Evolutionary conservation across 116 monocot species (phyloP), one percentile per base, ranked within the genome.

Genomic region (Papilionanthe hybrid): DNA sequence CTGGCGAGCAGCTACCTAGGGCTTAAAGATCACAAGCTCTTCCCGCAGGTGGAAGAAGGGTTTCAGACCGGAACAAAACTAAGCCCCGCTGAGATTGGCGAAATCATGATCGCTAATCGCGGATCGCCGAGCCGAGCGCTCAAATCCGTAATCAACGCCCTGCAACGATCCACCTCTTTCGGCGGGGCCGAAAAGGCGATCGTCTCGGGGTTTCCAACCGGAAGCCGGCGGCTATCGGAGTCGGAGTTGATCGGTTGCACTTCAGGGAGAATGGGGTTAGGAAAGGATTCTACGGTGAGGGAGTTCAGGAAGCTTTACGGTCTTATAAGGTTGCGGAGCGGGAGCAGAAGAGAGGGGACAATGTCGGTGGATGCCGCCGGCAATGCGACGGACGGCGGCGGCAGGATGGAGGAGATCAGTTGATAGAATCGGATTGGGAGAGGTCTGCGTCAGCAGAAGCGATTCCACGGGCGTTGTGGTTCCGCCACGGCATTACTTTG

Each of bases 1-100:
- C 83, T 90, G 55, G 90, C 85, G 17, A 85, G 53, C 79, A 86
- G 79, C 55, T 86, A 86, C 67, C 58, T 86, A 48, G 78, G 63
- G 76, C 42, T 82, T 7, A 82, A 78, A 50, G 82, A 79, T 25
- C 96, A 96, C 86, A 96, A 92, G 77, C 88, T 96, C 65, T 94
- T 86, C 66, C 92, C 90, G 0, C 85, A 89, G 55, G 90, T 96
- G 27, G 96, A 94, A 72, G 96, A 94, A 81, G 88, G 79, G 8
- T 93, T 96, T 84, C 89, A 90, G 55, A 80, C 28, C 73, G 94
- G 92, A 19, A 87, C 82, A 8, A 79, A 42, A 65, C 75, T 94
- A n/a, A 96, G 92, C 80, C 94, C 87, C 5, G 94, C 92, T 0
- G 96, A 94, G 92, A 86, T 96, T 79, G 88, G 94, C 23, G 94